Conservation (phyloP, 305 asterid species). For the Fraxinus albicans region DNA sequence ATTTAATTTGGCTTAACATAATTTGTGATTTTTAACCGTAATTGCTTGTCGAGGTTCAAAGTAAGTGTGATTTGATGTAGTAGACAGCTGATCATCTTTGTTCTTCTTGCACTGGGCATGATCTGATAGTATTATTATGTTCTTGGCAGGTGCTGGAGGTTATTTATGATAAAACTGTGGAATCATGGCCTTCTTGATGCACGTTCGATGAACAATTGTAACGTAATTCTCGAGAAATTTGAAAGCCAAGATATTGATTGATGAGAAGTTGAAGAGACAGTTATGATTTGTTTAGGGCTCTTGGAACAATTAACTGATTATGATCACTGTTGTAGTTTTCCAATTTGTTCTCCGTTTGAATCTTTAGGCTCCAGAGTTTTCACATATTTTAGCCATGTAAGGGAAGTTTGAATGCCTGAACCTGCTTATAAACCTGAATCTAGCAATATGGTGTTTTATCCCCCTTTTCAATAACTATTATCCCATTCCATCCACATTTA, state of each 20-base stretch:
- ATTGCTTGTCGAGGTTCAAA: neutral
- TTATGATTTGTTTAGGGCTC: neutral
- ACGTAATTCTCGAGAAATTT: constrained; percentile 49
- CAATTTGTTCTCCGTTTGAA: neutral
- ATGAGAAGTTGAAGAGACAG: constrained; percentile 23
- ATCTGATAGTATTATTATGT: neutral
- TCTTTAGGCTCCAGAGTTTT: neutral
- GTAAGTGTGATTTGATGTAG: neutral
- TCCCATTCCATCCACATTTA: neutral
- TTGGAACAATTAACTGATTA: neutral
- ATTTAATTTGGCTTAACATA: neutral
- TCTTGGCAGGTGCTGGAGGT: constrained; percentile 84
- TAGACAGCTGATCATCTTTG: neutral
- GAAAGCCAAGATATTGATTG: constrained; percentile 43
- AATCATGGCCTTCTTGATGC: constrained; percentile 89
- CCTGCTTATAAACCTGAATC: neutral
- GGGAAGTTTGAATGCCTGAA: neutral
- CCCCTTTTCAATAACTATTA: neutral
- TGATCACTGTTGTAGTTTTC: neutral
- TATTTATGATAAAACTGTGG: constrained; percentile 89
- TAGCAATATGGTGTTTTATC: neutral
- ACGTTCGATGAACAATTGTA: constrained; percentile 75
- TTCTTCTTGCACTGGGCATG: neutral
- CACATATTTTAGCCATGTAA: neutral
- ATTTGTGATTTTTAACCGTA: neutral